A percentile compares a stretch with the other conserved stretches of the same genome.
These are phyloP conservation scores for Elsinoe batatas DNA, from an alignment of 2,329 filamentous ascomycete species.

Conservation along the genomic window DNA sequence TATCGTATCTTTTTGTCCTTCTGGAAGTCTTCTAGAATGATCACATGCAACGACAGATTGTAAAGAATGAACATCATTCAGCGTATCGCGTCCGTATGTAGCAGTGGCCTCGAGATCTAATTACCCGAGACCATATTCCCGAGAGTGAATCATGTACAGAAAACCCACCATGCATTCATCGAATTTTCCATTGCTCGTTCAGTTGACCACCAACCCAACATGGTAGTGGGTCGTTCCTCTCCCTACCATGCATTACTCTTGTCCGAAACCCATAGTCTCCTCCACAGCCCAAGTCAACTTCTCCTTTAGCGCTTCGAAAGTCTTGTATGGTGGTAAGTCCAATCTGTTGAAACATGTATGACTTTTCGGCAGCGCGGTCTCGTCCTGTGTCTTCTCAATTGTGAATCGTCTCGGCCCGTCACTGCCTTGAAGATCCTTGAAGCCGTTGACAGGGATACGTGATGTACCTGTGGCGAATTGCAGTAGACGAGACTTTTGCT, in stretches of 20 bases:
- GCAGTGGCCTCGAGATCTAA: slow-evolving; percentile 3
- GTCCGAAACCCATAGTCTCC: slow-evolving; percentile 96
- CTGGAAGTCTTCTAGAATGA: no score
- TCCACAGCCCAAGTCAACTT: slow-evolving; percentile 97
- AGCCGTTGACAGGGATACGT: slow-evolving; percentile 96
- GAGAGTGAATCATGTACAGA: slow-evolving; percentile 9
- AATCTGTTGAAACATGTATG: slow-evolving; percentile 99
- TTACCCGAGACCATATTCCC: slow-evolving; percentile 1
- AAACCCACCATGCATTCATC: slow-evolving; percentile 8
- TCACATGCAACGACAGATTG: no score
- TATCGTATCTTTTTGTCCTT: not conserved
- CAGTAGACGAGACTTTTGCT: slow-evolving; percentile 91
- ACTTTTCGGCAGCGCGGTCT: slow-evolving; percentile 84
- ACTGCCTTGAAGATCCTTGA: slow-evolving; percentile 96
- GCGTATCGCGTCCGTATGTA: slow-evolving; percentile 8
- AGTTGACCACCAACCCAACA: not conserved
- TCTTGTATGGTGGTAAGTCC: slow-evolving; percentile 89
- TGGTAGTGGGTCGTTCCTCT: not conserved
- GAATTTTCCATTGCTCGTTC: not conserved
- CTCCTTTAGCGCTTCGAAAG: slow-evolving; percentile 68
- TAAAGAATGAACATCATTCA: slow-evolving; percentile 7
- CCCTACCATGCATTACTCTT: slow-evolving; percentile 55
- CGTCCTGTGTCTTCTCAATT: slow-evolving; percentile 93
- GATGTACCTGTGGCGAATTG: slow-evolving; percentile 98
- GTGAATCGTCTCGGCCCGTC: slow-evolving; percentile 93